Evolutionary conservation across 495 filamentous ascomycete genomes (phyloP).

Genomic region (Acidiella bohemica): DNA sequence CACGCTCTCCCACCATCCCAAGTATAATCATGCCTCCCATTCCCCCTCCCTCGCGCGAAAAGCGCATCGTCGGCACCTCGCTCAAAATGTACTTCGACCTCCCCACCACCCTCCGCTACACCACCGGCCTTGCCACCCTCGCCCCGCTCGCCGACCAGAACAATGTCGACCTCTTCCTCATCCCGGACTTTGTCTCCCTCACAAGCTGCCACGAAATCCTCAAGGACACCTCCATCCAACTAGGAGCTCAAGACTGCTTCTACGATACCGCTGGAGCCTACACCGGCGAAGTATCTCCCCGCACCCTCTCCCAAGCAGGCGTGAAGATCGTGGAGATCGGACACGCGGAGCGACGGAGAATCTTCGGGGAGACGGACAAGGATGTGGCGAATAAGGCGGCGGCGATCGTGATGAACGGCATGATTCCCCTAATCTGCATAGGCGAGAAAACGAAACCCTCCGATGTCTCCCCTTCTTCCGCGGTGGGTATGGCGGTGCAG

Average conservation of each 20-base stretch:
- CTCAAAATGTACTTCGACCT: slow-evolving; percentile 78
- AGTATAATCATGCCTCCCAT: slow-evolving; percentile 25
- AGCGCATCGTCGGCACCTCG: slow-evolving; percentile 61
- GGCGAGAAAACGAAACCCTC: slow-evolving; percentile 42
- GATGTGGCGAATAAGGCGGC: slow-evolving; percentile 50
- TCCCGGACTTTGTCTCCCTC: slow-evolving; percentile 63
- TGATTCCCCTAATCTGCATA: slow-evolving; percentile 69
- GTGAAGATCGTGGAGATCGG: slow-evolving; percentile 60
- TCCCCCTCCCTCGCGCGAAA: slow-evolving; percentile 34
- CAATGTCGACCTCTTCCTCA: slow-evolving; percentile 45
- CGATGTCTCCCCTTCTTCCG: slow-evolving; percentile 31
- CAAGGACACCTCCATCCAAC: slow-evolving; percentile 31
- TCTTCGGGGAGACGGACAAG: slow-evolving; percentile 60
- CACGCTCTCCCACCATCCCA: no score
- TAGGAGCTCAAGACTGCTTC: slow-evolving; percentile 68
- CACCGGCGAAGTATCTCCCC: slow-evolving; percentile 65
- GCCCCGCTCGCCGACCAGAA: slow-evolving; percentile 24
- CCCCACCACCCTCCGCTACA: slow-evolving; percentile 47
- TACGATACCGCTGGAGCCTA: slow-evolving; percentile 51
- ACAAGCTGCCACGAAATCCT: slow-evolving; percentile 42
- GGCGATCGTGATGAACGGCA: slow-evolving; percentile 49
- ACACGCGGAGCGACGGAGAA: slow-evolving; percentile 58
- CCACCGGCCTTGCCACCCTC: slow-evolving; percentile 41
- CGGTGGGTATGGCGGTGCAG: slow-evolving; percentile 43
- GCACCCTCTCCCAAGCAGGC: slow-evolving; percentile 48